A percentile compares a stretch with the other conserved stretches of the same genome.
These are phyloP conservation scores for Puccinia horiana DNA, from an alignment of 1,284 basidiomycete genomes.

Conservation along the genomic window DNA sequence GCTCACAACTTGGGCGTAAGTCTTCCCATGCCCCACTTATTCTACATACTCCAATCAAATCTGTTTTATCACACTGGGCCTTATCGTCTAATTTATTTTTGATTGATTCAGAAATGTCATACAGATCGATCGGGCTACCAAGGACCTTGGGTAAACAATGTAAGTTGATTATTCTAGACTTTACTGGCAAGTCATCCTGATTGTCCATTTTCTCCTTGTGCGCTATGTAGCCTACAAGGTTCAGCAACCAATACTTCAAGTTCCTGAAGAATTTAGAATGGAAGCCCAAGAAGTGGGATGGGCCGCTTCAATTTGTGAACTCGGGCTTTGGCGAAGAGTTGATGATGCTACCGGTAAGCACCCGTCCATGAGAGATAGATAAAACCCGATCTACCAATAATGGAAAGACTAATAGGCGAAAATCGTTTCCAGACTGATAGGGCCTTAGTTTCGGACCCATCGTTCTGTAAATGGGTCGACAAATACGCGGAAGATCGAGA, in stretches of 20 bases:
- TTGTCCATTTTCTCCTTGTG: constrained; percentile 55
- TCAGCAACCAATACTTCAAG: constrained; percentile 63
- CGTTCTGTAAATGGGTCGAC: constrained; percentile 61
- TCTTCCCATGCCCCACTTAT: constrained; percentile 55
- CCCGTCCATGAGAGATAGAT: neutral
- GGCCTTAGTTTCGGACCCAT: constrained; percentile 60
- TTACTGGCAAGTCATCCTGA: neutral
- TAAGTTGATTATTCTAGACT: neutral
- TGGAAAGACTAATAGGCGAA: constrained; percentile 54
- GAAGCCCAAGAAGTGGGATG: constrained; percentile 64
- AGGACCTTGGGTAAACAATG: constrained; percentile 57
- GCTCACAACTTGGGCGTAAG: constrained; percentile 63
- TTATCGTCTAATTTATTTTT: neutral
- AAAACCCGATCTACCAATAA: constrained; percentile 52
- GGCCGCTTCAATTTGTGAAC: constrained; percentile 62
- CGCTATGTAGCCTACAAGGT: constrained; percentile 63
- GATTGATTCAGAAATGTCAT: constrained; percentile 58
- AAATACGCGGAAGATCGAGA: constrained; percentile 63
- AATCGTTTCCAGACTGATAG: constrained; percentile 58
- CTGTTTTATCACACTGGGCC: neutral
- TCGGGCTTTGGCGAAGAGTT: constrained; percentile 61
- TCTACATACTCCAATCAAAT: constrained; percentile 53
- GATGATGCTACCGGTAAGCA: constrained; percentile 65
- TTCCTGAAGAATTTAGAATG: constrained; percentile 61
- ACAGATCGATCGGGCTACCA: constrained; percentile 62